These are phyloP conservation scores for Metschnikowia baotianmanensis DNA, from an alignment of 805 yeast species.

Conservation along the genomic window DNA sequence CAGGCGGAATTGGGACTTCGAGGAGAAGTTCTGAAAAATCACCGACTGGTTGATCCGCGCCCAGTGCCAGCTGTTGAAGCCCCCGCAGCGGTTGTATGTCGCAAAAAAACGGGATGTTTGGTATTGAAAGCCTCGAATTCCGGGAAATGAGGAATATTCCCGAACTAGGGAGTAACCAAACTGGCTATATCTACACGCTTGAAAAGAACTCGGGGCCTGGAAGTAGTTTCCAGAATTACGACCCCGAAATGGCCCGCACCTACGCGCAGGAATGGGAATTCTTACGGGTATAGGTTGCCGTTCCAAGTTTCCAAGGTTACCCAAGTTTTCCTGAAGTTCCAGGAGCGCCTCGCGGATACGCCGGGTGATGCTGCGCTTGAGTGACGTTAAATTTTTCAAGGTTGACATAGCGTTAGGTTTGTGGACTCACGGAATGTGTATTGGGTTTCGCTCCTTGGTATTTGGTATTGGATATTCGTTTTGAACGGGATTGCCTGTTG, in stretches of 20 bases:
- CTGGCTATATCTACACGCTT: not conserved
- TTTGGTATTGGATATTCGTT: too few species aligned
- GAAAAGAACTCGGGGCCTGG: not conserved
- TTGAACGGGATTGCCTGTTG: too few species aligned
- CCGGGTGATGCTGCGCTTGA: constrained; percentile 42
- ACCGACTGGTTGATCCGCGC: constrained; percentile 17
- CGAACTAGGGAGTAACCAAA: not conserved
- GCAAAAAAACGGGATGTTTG: constrained; percentile 11
- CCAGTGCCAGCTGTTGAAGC: constrained; percentile 16
- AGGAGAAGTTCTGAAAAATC: constrained; percentile 17
- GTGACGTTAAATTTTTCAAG: constrained; percentile 42
- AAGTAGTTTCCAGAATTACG: constrained; percentile 1
- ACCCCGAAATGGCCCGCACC: constrained; percentile 14
- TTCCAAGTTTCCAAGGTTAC: constrained; percentile 23
- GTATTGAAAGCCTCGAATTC: constrained; percentile 2
- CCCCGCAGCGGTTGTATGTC: constrained; percentile 9
- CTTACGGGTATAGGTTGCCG: constrained; percentile 23
- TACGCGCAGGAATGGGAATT: constrained; percentile 43
- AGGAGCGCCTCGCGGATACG: constrained; percentile 47
- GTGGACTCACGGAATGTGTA: too few species aligned
- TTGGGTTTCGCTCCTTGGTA: too few species aligned
- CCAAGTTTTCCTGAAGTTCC: constrained; percentile 39
- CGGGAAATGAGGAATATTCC: not conserved
- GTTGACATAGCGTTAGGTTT: constrained; percentile 11
- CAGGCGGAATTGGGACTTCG: constrained; percentile 18